phyloP scores from a whole-genome alignment of 148 eudicot species.

The Rhododendron kiyosumense region DNA sequence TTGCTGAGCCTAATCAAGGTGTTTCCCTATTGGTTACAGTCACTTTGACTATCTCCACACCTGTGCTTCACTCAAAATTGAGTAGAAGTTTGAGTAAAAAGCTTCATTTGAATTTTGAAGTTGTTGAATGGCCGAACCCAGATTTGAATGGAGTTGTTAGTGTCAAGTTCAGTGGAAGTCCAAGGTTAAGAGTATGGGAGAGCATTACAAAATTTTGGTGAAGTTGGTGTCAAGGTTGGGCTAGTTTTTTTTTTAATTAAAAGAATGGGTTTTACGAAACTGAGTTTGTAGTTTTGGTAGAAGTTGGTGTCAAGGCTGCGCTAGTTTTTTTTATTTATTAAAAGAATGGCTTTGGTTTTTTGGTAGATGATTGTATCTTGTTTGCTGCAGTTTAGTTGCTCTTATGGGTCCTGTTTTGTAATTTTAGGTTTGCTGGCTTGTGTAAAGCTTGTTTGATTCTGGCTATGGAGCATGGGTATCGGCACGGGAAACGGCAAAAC shows the following conservation, averaged over 20 bases:
- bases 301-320: too few species aligned
- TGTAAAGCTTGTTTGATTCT: too few species aligned
- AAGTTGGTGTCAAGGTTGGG: too few species aligned
- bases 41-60: background rate
- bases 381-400: too few species aligned
- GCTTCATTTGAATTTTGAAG: background rate
- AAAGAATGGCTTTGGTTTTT: background rate
- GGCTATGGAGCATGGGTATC: too few species aligned
- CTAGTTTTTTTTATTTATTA: background rate
- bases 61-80: background rate
- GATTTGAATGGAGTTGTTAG: background rate
- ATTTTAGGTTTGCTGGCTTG: too few species aligned
- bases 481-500: too few species aligned
- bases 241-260: too few species aligned
- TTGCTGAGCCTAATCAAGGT: background rate
- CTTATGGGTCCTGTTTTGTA: too few species aligned
- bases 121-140: background rate
- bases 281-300: too few species aligned
- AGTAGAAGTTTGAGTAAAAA: background rate
- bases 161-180: background rate
- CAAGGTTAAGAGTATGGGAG: background rate
- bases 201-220: background rate
- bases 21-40: background rate
- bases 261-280: too few species aligned
- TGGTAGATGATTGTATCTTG: too few species aligned